These are phyloP conservation scores for Fraxinus greggii DNA, from an alignment of 305 asterid species.

Conservation along the genomic window DNA sequence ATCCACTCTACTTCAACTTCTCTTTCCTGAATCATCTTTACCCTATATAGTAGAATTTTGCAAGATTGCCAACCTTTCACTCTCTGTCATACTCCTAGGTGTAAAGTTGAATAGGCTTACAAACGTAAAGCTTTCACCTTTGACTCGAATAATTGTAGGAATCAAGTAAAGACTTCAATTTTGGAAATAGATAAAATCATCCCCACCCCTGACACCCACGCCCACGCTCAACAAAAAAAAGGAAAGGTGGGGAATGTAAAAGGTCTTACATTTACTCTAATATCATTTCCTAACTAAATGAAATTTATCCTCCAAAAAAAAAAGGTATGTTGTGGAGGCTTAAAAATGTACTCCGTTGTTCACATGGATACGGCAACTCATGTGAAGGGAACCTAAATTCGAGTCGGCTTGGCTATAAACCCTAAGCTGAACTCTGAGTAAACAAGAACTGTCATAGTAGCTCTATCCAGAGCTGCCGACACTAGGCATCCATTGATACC, in stretches of 20 bases:
- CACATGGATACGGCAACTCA: background rate
- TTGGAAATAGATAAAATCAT: background rate
- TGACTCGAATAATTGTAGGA: background rate
- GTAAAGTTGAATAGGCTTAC: slow-evolving; percentile 1
- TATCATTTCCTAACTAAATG: background rate
- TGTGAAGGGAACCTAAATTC: background rate
- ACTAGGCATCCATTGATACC: background rate
- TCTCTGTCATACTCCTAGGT: background rate
- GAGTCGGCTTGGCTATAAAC: background rate
- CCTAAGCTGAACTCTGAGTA: background rate
- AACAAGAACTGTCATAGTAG: background rate
- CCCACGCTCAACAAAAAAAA: background rate
- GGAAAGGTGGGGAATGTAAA: background rate
- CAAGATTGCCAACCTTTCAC: background rate
- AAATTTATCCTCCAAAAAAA: background rate
- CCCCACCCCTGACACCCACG: background rate
- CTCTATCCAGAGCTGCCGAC: background rate
- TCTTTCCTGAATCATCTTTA: background rate
- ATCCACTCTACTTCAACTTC: background rate
- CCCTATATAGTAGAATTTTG: background rate
- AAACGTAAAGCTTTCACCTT: background rate
- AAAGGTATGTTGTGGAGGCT: background rate
- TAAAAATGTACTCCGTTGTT: background rate
- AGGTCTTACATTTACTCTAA: background rate
- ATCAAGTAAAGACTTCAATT: background rate